phyloP scores from a whole-genome alignment of 192 early-diverging fungal genomes.

The Phlyctochytrium arcticum region DNA sequence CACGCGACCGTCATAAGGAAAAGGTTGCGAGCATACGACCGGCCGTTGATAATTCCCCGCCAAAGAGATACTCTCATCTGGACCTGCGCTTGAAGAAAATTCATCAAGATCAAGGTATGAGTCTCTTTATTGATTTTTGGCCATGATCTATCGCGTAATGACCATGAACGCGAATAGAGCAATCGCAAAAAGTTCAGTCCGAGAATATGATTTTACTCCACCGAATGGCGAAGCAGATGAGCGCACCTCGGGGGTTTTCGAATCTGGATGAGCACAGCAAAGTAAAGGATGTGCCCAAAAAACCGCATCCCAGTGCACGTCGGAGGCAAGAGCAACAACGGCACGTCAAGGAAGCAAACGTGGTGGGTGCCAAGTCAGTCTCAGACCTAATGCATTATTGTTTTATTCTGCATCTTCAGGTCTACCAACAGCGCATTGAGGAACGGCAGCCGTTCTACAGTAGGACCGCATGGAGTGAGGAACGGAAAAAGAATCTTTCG shows the following conservation, averaged over 20 bases:
- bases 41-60: constrained; percentile 35
- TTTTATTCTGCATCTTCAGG: constrained; percentile 5
- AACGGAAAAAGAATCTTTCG: constrained; percentile 36
- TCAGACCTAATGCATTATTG: background rate
- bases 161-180: constrained; percentile 12
- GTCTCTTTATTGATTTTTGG: background rate
- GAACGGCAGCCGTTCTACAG: constrained; percentile 33
- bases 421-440: constrained; percentile 34
- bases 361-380: constrained; percentile 18
- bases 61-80: constrained; percentile 35
- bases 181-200: constrained; percentile 29
- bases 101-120: constrained; percentile 25
- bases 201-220: constrained; percentile 46
- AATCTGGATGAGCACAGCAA: constrained; percentile 25
- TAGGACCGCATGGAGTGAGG: constrained; percentile 38
- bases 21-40: constrained; percentile 47
- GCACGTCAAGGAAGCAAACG: constrained; percentile 39
- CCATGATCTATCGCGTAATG: background rate
- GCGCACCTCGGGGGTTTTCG: constrained; percentile 27
- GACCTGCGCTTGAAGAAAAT: constrained; percentile 31
- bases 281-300: constrained; percentile 21
- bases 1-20: constrained; percentile 32
- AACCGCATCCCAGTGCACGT: constrained; percentile 26
- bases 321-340: constrained; percentile 19
- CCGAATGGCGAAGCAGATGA: constrained; percentile 42